Conservation (phyloP, 2,329 filamentous ascomycete genomes). For the Colletotrichum plurivorum region DNA sequence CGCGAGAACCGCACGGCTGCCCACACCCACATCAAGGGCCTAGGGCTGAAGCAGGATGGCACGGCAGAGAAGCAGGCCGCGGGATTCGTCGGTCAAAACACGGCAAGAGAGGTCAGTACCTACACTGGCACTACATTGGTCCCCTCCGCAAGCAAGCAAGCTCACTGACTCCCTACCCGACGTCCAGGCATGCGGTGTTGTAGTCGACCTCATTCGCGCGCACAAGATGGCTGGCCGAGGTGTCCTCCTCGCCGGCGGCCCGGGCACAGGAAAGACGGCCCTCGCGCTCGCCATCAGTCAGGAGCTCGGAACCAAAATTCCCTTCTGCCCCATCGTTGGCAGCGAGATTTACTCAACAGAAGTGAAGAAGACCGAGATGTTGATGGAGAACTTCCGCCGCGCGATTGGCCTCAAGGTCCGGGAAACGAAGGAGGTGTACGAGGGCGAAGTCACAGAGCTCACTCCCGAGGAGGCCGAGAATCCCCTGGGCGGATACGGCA, state of each 20-base stretch:
- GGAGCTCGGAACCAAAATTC: slow-evolving; percentile 97
- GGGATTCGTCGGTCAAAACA: slow-evolving; percentile 91
- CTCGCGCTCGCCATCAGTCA: slow-evolving; percentile 96
- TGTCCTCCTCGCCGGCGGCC: slow-evolving; percentile 92
- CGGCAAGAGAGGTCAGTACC: slow-evolving; percentile 84
- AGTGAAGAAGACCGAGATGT: slow-evolving; percentile 98
- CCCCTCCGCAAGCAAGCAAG: background rate
- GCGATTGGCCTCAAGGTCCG: slow-evolving; percentile 97
- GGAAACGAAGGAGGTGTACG: slow-evolving; percentile 99
- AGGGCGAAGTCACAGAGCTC: slow-evolving; percentile 97
- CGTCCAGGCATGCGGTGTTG: slow-evolving; percentile 88
- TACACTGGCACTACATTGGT: background rate
- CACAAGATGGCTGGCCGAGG: slow-evolving; percentile 99
- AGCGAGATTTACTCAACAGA: slow-evolving; percentile 98
- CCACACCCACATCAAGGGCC: slow-evolving; percentile 97
- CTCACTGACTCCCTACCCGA: slow-evolving; percentile 25
- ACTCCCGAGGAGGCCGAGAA: slow-evolving; percentile 99
- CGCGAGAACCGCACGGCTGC: slow-evolving; percentile 97
- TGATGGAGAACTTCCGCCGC: slow-evolving; percentile 99
- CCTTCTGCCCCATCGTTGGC: slow-evolving; percentile 97
- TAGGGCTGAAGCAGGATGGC: slow-evolving; percentile 89
- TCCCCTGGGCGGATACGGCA: slow-evolving; percentile 94
- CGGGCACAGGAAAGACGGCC: slow-evolving; percentile 97
- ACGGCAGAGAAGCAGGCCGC: slow-evolving; percentile 83
- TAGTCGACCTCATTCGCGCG: slow-evolving; percentile 94